Evolutionary conservation across 2,329 filamentous ascomycete species (phyloP), one percentile per base, ranked within the genome.

Genomic region (Neofusicoccum laricinum): DNA sequence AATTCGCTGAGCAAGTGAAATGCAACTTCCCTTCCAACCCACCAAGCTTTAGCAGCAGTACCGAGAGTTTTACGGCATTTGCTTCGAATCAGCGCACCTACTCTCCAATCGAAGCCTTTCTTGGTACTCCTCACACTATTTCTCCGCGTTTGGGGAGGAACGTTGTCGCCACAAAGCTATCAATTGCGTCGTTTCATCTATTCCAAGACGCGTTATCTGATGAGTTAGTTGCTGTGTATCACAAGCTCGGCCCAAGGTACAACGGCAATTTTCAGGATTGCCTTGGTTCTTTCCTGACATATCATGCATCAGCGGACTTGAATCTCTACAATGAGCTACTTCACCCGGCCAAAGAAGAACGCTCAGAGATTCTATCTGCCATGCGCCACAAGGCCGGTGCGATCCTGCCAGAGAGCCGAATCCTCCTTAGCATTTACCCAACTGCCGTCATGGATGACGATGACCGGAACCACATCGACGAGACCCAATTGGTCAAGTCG

Each of bases 231-330:
- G 90, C 94, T 12, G 95, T 99, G 0, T 92, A 97, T 71, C 92
- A 90, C 73, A 91, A 93, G 57, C 87, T 99, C 17, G 94, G 95
- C 0, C 90, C 93, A 25, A 88, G 92, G 53, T 99, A 99, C 70
- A 89, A 92, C 72, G 95, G 95, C 15, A 99, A 99, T 73, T 97
- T 96, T 70, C 95, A 99, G 77, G 95, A 99, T 73, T 95, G 92
- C 69, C 84, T 99, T 14, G 95, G 96, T 4, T 94, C 93, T 1
- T 96, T 99, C 72, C 93, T 98, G 73, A 99, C 96, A 0, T 99
- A 99, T 73, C 88, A 91, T 71, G 94, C 95, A 6, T 98, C 95
- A 1, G 94, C 95, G 7, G 89, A 91, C 62, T 81, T 99, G 43
- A 95, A 96, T 65, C 84, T 97, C 61, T 90, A 94, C 50, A 98